Evolutionary conservation across 1,139 yeast genomes (phyloP), one percentile per base, ranked within the genome.

Genomic region (Saccharomyces pastorianus): DNA sequence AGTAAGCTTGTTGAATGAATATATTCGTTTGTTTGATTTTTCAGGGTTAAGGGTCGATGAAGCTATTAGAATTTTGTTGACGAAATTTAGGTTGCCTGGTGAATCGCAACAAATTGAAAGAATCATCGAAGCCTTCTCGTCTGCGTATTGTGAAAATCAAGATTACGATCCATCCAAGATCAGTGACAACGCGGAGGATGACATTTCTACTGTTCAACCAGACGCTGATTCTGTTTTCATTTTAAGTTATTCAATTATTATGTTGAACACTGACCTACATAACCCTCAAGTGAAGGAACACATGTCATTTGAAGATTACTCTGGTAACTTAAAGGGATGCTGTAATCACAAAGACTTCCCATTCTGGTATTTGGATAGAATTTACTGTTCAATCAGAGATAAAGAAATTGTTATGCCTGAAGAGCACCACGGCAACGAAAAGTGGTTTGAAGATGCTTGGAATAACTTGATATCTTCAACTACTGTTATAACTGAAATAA

Each of bases 331-430:
- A 57, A 79, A 89, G 58, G 96, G 96, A 6, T 85, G 88, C 28
- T 83, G 84, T 66, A 85, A 85, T 61, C 74, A 73, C 26, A 79
- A 80, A 47, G 93, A 91, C 69, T 91, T 88, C 72, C 96, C 96
- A 1, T 81, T 78, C 48, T 87, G 95, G 93, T 90, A 88, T 63
- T 75, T 93, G 59, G 82, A 85, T 55, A 87, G 81, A 60, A 89
- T 93, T 44, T 95, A 87, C 68, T 74, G 78, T 44, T 86, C 96
- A 1, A 91, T 95, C 56, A 80, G 82, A 59, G 89, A 85, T 54
- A 81, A 88, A 52, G 99, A 95, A 70, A 93, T 93, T 59, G 89
- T 95, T 53, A 88, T 95, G 91, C 98, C 99, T 0, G 99, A 93
- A 64, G 99, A 95, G 67, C 98, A 91, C 64, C 90, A 85, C 65